Percentiles rank a stretch among this genome's conserved stretches.
Evolutionary conservation across 1,139 yeast genomes (phyloP).

Genomic region (Yamadazyma membranifaciens): DNA sequence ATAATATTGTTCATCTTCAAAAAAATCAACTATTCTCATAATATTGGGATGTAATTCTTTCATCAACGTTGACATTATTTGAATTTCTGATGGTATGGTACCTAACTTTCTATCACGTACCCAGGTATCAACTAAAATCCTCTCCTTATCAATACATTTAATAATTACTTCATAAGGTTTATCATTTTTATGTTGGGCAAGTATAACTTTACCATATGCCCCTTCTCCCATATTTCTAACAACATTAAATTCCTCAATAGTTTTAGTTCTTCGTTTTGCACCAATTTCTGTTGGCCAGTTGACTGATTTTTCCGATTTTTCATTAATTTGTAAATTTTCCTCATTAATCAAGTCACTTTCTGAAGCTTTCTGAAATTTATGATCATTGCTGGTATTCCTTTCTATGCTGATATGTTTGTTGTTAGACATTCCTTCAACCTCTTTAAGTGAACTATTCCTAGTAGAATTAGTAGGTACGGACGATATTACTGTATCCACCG

Average conservation of each 20-base stretch:
- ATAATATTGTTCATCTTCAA: slow-evolving; percentile 86
- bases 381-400: not conserved
- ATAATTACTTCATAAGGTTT: slow-evolving; percentile 68
- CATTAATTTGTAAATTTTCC: slow-evolving; percentile 44
- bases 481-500: not conserved
- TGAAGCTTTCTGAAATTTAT: slow-evolving; percentile 18
- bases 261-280: slow-evolving; percentile 58
- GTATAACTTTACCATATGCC: slow-evolving; percentile 89
- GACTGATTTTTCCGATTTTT: slow-evolving; percentile 31
- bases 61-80: slow-evolving; percentile 78
- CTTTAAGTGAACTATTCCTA: slow-evolving; percentile 2
- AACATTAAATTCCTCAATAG: slow-evolving; percentile 66
- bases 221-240: slow-evolving; percentile 90
- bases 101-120: slow-evolving; percentile 88
- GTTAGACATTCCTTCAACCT: slow-evolving; percentile 27
- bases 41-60: slow-evolving; percentile 83
- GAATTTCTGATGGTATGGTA: slow-evolving; percentile 92
- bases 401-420: slow-evolving; percentile 5
- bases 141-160: slow-evolving; percentile 86
- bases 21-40: slow-evolving; percentile 79
- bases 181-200: slow-evolving; percentile 69
- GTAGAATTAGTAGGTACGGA: not conserved
- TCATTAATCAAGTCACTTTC: slow-evolving; percentile 41
- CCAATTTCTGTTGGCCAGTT: slow-evolving; percentile 64
- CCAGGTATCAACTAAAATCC: slow-evolving; percentile 96